Evolutionary conservation across 306 rosid species (phyloP).

Genomic region (Vigna radiata): DNA sequence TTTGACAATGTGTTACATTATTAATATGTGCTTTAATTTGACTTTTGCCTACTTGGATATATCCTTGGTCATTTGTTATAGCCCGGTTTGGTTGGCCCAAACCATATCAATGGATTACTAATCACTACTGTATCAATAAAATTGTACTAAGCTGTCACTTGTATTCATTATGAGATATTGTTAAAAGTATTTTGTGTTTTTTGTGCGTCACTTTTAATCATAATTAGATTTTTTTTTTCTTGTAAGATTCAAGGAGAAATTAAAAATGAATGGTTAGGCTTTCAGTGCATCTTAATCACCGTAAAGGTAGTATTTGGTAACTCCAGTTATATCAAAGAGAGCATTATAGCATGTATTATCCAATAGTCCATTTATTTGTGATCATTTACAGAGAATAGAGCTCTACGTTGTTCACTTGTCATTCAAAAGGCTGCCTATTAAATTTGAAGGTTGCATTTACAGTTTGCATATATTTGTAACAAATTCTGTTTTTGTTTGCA

Average conservation of each 20-base stretch:
- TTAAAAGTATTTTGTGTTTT: neutral
- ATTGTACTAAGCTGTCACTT: neutral
- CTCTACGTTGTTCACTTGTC: neutral
- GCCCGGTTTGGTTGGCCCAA: neutral
- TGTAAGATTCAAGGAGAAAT: neutral
- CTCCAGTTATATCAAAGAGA: conserved; percentile 5
- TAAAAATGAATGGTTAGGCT: conserved; percentile 4
- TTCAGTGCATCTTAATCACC: neutral
- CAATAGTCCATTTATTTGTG: neutral
- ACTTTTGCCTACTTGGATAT: conserved; percentile 18
- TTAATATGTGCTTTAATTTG: conserved; percentile 20
- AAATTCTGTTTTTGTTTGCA: conserved; percentile 1
- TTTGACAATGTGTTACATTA: conserved; percentile 26
- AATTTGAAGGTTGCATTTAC: neutral
- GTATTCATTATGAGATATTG: neutral
- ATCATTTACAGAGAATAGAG: conserved; percentile 11
- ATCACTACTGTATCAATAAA: neutral
- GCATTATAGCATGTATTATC: neutral
- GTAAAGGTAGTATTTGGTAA: conserved; percentile 1
- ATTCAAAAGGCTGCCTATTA: neutral
- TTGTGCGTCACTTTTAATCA: neutral
- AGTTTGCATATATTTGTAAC: conserved; percentile 2
- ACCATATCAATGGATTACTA: neutral
- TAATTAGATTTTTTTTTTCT: conserved; percentile 21
- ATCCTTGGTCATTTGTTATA: conserved; percentile 1